phyloP scores from a whole-genome alignment of 1,284 basidiomycete genomes.

The Naganishia cerealis region DNA sequence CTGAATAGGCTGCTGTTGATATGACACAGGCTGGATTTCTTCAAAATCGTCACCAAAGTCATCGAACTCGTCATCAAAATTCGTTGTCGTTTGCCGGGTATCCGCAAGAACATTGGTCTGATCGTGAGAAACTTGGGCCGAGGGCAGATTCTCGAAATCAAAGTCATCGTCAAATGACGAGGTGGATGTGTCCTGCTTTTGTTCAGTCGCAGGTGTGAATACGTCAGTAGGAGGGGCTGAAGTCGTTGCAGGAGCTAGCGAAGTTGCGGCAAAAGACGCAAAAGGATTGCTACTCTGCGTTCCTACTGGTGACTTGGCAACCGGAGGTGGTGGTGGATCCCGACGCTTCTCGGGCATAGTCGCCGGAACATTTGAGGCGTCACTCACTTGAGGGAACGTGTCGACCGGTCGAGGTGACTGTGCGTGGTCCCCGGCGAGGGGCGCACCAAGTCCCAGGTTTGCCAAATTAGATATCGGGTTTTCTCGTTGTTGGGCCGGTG shows the following conservation, averaged over 20 bases:
- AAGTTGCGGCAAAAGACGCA: conserved; percentile 5
- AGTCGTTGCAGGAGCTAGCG: conserved; percentile 24
- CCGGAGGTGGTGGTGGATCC: conserved; percentile 43
- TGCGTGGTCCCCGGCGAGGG: not conserved
- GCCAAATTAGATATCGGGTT: conserved; percentile 12
- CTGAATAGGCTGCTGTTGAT: conserved; percentile 5
- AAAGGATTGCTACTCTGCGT: conserved; percentile 31
- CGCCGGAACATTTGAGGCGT: not conserved
- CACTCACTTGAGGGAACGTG: not conserved
- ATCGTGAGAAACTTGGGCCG: conserved; percentile 47
- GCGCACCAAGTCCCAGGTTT: conserved; percentile 21
- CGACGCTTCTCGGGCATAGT: conserved; percentile 40
- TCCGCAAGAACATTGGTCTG: conserved; percentile 36
- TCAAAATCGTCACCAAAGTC: conserved; percentile 48
- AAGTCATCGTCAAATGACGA: conserved; percentile 75
- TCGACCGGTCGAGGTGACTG: not conserved
- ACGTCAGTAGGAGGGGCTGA: conserved; percentile 38
- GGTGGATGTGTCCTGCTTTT: conserved; percentile 27
- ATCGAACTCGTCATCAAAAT: conserved; percentile 54
- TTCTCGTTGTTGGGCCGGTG: not conserved
- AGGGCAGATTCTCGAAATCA: conserved; percentile 67
- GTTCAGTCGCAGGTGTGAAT: conserved; percentile 11
- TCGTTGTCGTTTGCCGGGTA: conserved; percentile 34
- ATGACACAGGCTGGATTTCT: conserved; percentile 19
- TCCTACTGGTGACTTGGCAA: conserved; percentile 22